A percentile compares a stretch with the other conserved stretches of the same genome.
phyloP scores from a whole-genome alignment of 495 filamentous ascomycete species.

The Penicillium bialowiezense region DNA sequence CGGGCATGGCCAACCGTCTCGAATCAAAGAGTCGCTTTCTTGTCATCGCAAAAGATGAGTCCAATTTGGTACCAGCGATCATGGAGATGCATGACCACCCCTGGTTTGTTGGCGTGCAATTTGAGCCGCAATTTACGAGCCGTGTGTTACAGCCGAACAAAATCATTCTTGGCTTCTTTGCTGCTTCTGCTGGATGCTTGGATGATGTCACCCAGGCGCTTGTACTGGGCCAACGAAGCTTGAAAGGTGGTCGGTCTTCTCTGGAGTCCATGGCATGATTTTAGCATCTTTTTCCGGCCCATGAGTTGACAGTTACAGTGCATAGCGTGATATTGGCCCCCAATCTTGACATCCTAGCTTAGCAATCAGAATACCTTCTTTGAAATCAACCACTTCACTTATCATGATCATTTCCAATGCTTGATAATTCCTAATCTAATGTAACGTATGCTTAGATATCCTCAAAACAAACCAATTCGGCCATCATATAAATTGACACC shows the following conservation, averaged over 20 bases:
- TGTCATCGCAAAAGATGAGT: constrained; percentile 63
- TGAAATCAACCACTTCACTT: too few relatives aligned
- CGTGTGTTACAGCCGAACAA: constrained; percentile 67
- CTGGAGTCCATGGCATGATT: not conserved
- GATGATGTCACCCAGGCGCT: constrained; percentile 29
- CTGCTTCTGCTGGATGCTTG: constrained; percentile 62
- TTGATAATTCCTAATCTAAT: too few relatives aligned
- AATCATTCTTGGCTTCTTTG: constrained; percentile 80
- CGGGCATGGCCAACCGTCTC: not conserved
- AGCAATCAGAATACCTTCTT: too few relatives aligned
- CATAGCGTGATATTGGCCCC: too few relatives aligned
- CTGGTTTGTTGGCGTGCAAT: constrained; percentile 83
- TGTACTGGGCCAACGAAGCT: not conserved
- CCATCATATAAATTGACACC: too few relatives aligned
- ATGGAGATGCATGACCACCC: constrained; percentile 82
- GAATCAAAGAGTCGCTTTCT: not conserved
- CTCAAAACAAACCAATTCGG: not conserved
- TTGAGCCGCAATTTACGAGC: constrained; percentile 74
- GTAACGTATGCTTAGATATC: too few relatives aligned
- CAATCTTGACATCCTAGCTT: too few relatives aligned
- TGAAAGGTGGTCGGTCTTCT: not conserved
- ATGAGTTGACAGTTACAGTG: too few relatives aligned
- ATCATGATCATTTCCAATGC: too few relatives aligned
- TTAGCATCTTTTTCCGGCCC: too few relatives aligned
- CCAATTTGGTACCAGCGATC: constrained; percentile 78